Conservation (phyloP, 345 rosid species). For the Eucalyptus regnans region DNA sequence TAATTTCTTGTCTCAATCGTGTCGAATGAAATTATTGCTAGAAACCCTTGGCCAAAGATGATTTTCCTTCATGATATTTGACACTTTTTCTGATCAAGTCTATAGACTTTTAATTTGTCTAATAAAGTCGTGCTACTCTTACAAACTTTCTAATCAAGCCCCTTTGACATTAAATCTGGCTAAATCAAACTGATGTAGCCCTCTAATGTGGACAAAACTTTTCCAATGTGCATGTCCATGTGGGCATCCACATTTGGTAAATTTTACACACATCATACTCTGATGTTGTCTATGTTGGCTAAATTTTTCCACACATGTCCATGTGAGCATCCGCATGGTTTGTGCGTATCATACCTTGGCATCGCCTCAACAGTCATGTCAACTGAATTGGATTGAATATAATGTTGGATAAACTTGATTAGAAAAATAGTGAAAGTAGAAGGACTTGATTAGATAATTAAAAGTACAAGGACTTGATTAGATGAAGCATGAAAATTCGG, state of each 20-base stretch:
- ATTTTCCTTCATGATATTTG: not conserved
- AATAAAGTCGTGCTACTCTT: not conserved
- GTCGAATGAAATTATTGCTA: not conserved
- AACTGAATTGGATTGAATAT: not conserved
- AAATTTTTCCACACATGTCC: not conserved
- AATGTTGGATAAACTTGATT: not conserved
- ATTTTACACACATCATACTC: not conserved
- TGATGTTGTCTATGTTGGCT: not conserved
- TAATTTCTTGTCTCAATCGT: not conserved
- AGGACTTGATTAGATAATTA: not conserved
- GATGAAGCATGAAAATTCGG: not conserved
- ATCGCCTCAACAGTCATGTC: not conserved
- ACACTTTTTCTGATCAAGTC: not conserved
- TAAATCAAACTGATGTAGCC: not conserved
- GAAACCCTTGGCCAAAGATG: not conserved
- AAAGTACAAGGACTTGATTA: not conserved
- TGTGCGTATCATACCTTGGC: not conserved
- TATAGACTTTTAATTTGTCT: not conserved
- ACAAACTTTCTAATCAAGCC: not conserved
- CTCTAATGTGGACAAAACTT: not conserved
- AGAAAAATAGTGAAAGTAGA: not conserved
- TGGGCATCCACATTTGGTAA: not conserved
- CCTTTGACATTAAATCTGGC: not conserved
- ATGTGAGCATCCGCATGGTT: not conserved
- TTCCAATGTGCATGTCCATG: not conserved